A percentile compares a stretch with the other conserved stretches of the same genome.
phyloP scores from a whole-genome alignment of 352 stramenopile genomes.

The Pythium coloratum region DNA sequence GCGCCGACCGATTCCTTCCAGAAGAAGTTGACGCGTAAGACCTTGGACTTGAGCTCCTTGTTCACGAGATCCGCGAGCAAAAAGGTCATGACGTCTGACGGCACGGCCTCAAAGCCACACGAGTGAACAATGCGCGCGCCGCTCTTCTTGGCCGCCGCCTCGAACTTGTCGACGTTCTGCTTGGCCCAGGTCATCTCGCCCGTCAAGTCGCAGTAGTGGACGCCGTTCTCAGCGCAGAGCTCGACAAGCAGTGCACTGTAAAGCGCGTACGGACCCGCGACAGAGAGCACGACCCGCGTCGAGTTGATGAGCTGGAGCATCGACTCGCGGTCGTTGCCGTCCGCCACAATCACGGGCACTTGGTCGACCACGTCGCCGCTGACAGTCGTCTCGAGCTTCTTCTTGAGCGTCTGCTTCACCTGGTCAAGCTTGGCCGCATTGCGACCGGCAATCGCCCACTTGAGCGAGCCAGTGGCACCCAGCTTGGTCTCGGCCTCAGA shows the following conservation, averaged over 20 bases:
- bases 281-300: constrained; percentile 73
- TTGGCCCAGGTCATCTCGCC: constrained; percentile 84
- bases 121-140: constrained; percentile 79
- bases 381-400: constrained; percentile 17
- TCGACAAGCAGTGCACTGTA: constrained; percentile 78
- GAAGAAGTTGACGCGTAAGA: constrained; percentile 34
- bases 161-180: constrained; percentile 63
- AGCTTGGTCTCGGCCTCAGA: constrained; percentile 32
- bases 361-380: constrained; percentile 18
- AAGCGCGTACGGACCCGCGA: constrained; percentile 75
- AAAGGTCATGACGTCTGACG: constrained; percentile 70
- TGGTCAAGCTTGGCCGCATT: constrained; percentile 52
- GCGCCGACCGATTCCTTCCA: constrained; percentile 31
- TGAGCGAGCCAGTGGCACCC: constrained; percentile 26
- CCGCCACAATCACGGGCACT: constrained; percentile 47
- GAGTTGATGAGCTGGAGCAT: constrained; percentile 56
- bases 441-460: constrained; percentile 85
- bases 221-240: constrained; percentile 77
- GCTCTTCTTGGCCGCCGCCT: constrained; percentile 46
- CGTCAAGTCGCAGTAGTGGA: constrained; percentile 90
- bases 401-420: constrained; percentile 34
- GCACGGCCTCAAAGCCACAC: constrained; percentile 84
- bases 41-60: constrained; percentile 31
- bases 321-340: constrained; percentile 44
- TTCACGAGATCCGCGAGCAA: constrained; percentile 53